Conservation (phyloP, 208 protist genomes). For the Wallacemonas collosoma region DNA sequence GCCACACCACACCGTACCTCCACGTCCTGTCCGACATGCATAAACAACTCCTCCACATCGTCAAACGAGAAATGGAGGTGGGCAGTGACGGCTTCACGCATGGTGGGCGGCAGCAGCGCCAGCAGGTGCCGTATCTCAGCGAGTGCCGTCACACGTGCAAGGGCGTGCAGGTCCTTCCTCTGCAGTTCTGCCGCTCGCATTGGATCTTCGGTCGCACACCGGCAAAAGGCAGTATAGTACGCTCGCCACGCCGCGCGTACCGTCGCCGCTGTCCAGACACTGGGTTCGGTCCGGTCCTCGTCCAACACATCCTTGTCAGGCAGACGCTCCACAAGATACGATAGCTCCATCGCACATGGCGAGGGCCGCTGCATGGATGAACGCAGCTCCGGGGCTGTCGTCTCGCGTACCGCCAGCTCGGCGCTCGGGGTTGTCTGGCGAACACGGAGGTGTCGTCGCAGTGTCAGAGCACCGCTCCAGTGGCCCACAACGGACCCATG, state of each 20-base stretch:
- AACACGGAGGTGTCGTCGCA: too few relatives aligned
- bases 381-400: background rate
- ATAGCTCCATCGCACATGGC: conserved; percentile 30
- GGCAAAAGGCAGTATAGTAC: conserved; percentile 8
- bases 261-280: conserved; percentile 53
- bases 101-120: conserved; percentile 48
- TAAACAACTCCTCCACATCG: conserved; percentile 76
- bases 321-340: conserved; percentile 31
- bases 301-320: conserved; percentile 28
- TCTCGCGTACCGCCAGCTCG: background rate
- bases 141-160: conserved; percentile 62
- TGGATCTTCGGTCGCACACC: conserved; percentile 21
- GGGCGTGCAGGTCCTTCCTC: conserved; percentile 51
- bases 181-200: conserved; percentile 39
- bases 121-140: conserved; percentile 73
- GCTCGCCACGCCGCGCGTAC: conserved; percentile 37
- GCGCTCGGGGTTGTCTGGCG: background rate
- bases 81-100: conserved; percentile 42
- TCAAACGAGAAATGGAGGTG: conserved; percentile 45
- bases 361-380: conserved; percentile 20
- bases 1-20: conserved; percentile 61
- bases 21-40: conserved; percentile 77
- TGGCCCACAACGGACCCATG: too few relatives aligned
- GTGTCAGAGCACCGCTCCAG: too few relatives aligned
- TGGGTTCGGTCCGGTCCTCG: conserved; percentile 42